phyloP scores from a whole-genome alignment of 2,329 filamentous ascomycete genomes.

The Sporothrix brasiliensis region DNA sequence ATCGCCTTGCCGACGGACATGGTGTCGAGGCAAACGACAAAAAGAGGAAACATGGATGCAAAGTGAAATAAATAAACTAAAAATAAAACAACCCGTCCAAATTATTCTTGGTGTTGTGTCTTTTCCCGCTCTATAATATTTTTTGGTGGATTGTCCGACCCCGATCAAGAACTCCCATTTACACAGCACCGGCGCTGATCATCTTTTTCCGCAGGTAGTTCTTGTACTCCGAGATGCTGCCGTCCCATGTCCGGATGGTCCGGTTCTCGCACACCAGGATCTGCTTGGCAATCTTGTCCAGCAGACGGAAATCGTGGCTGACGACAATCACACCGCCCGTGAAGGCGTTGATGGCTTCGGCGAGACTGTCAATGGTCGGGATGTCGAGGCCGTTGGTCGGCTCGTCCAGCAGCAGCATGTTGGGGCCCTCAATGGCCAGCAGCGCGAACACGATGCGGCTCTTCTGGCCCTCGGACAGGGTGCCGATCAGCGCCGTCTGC shows the following conservation, averaged over 20 bases:
- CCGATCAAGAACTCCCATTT: conserved; percentile 44
- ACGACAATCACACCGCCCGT: conserved; percentile 97
- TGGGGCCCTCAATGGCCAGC: conserved; percentile 90
- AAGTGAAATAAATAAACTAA: conserved; percentile 24
- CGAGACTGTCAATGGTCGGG: conserved; percentile 94
- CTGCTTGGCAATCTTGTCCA: conserved; percentile 99
- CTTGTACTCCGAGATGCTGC: conserved; percentile 93
- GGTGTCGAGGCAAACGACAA: neutral
- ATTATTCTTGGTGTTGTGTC: neutral
- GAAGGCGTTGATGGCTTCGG: conserved; percentile 95
- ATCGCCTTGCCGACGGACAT: neutral
- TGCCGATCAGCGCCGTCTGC: conserved; percentile 97
- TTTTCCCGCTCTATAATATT: conserved; percentile 29
- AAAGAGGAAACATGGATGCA: neutral
- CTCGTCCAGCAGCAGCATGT: conserved; percentile 98
- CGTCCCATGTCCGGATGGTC: conserved; percentile 87
- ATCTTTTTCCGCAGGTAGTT: conserved; percentile 99
- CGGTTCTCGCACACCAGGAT: conserved; percentile 99
- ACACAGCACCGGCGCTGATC: conserved; percentile 83
- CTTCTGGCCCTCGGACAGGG: conserved; percentile 96
- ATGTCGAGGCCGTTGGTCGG: conserved; percentile 99
- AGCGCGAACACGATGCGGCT: conserved; percentile 97
- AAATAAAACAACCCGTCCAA: conserved; percentile 28
- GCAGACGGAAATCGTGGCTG: conserved; percentile 96
- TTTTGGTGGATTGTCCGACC: neutral